These are phyloP conservation scores for Corylus heterophylla DNA, from an alignment of 306 rosid genomes.

Conservation along the genomic window DNA sequence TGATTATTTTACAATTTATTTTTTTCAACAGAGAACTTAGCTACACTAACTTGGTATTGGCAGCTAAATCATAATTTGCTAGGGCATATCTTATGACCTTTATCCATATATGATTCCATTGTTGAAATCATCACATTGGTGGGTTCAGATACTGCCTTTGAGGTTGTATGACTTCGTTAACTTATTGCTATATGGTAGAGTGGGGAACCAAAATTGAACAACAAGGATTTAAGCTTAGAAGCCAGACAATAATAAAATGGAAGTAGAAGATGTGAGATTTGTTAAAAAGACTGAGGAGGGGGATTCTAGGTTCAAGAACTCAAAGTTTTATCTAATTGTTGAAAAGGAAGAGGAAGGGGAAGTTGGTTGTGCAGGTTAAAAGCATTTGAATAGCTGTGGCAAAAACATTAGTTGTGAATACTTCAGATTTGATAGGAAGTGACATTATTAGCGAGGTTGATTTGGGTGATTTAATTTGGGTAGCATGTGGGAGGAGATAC, in stretches of 20 bases:
- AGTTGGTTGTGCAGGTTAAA: constrained; percentile 3
- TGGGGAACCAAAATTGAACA: constrained; percentile 30
- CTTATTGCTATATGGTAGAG: constrained; percentile 43
- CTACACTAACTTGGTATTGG: background rate
- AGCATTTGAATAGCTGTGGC: constrained; percentile 15
- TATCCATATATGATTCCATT: constrained; percentile 26
- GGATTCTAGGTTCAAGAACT: background rate
- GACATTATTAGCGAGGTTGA: constrained; percentile 47
- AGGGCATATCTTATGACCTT: background rate
- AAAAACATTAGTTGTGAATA: constrained; percentile 8
- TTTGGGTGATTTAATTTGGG: constrained; percentile 89
- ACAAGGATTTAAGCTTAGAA: constrained; percentile 39
- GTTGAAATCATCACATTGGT: constrained; percentile 62
- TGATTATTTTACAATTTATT: background rate
- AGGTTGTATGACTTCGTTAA: constrained; percentile 60
- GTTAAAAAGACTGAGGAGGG: constrained; percentile 35
- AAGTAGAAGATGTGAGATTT: constrained; percentile 27
- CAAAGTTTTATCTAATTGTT: background rate
- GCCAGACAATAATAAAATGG: constrained; percentile 41
- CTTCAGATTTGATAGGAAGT: constrained; percentile 28
- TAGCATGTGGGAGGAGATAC: constrained; percentile 79
- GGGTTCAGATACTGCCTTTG: constrained; percentile 61
- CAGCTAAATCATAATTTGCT: background rate
- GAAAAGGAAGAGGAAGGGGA: constrained; percentile 34
- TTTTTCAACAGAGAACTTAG: too few species aligned